Evolutionary conservation across 2,329 filamentous ascomycete genomes (phyloP).

Genomic region (Xylaria multiplex): DNA sequence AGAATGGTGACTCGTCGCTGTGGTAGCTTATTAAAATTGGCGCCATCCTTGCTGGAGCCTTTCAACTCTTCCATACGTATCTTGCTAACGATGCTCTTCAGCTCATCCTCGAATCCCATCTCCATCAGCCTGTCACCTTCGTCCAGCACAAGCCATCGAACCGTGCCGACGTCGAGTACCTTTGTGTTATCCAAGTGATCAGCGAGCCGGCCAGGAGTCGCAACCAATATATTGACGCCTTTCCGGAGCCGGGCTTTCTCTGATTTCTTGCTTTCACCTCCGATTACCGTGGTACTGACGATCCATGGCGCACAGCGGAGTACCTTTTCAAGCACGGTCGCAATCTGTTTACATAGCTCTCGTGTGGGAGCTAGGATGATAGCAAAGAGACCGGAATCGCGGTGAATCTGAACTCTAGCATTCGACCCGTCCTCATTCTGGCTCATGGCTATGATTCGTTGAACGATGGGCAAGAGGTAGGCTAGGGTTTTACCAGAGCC

Average conservation of each 20-base stretch:
- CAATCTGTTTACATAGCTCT: slow-evolving; percentile 94
- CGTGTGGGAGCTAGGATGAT: slow-evolving; percentile 94
- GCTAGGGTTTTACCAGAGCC: slow-evolving; percentile 97
- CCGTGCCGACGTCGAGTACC: slow-evolving; percentile 85
- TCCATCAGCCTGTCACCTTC: slow-evolving; percentile 99
- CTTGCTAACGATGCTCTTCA: slow-evolving; percentile 84
- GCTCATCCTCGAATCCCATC: slow-evolving; percentile 93
- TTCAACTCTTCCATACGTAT: slow-evolving; percentile 73
- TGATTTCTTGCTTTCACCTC: slow-evolving; percentile 75
- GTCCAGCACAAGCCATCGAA: slow-evolving; percentile 93
- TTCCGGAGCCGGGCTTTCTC: slow-evolving; percentile 95
- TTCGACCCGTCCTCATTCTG: slow-evolving; percentile 58
- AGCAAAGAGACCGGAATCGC: slow-evolving; percentile 90
- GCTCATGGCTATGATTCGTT: slow-evolving; percentile 84
- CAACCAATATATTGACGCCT: slow-evolving; percentile 93
- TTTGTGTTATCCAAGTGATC: slow-evolving; percentile 95
- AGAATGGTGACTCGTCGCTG: slow-evolving; percentile 84
- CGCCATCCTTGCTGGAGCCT: slow-evolving; percentile 67
- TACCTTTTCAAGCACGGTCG: slow-evolving; percentile 83
- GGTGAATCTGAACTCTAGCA: slow-evolving; percentile 69
- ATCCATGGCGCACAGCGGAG: slow-evolving; percentile 93
- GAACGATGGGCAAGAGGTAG: slow-evolving; percentile 92
- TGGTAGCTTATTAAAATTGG: slow-evolving; percentile 71
- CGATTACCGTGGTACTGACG: slow-evolving; percentile 84
- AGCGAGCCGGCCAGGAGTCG: slow-evolving; percentile 88